phyloP scores from a whole-genome alignment of 2,329 filamentous ascomycete genomes.

The Trichoderma semiorbis region DNA sequence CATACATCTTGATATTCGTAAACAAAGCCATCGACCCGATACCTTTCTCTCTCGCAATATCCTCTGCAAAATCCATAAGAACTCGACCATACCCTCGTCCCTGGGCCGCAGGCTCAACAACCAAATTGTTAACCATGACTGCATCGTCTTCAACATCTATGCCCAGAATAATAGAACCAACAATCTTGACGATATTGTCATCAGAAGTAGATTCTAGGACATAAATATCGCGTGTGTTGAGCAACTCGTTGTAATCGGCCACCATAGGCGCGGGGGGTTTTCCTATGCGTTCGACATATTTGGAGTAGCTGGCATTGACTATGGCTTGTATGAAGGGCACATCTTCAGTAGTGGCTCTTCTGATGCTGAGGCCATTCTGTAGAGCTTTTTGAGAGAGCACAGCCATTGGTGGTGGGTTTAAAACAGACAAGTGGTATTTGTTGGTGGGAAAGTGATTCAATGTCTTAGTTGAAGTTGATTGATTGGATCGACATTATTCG shows the following conservation, averaged over 20 bases:
- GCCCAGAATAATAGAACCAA: constrained; percentile 26
- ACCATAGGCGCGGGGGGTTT: constrained; percentile 36
- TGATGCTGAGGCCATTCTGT: background rate
- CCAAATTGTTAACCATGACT: constrained; percentile 29
- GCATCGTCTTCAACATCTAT: constrained; percentile 20
- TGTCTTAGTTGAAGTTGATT: background rate
- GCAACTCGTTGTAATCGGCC: constrained; percentile 30
- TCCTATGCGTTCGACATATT: constrained; percentile 35
- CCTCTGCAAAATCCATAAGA: constrained; percentile 32
- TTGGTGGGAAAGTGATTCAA: background rate
- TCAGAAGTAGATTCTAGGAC: background rate
- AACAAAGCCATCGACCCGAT: constrained; percentile 29
- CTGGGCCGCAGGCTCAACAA: constrained; percentile 29
- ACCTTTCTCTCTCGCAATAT: constrained; percentile 25
- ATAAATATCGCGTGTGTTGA: constrained; percentile 27
- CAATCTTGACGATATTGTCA: background rate
- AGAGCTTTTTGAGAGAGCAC: background rate
- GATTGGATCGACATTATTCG: background rate
- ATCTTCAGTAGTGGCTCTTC: background rate
- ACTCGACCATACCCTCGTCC: constrained; percentile 33
- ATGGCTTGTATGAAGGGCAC: constrained; percentile 27
- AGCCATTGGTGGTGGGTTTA: background rate
- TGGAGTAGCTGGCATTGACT: constrained; percentile 31
- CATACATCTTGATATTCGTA: constrained; percentile 36
- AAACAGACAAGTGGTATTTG: background rate